Evolutionary conservation across 169 alveolate genomes (phyloP).

Genomic region (Toxoplasma gondii): DNA sequence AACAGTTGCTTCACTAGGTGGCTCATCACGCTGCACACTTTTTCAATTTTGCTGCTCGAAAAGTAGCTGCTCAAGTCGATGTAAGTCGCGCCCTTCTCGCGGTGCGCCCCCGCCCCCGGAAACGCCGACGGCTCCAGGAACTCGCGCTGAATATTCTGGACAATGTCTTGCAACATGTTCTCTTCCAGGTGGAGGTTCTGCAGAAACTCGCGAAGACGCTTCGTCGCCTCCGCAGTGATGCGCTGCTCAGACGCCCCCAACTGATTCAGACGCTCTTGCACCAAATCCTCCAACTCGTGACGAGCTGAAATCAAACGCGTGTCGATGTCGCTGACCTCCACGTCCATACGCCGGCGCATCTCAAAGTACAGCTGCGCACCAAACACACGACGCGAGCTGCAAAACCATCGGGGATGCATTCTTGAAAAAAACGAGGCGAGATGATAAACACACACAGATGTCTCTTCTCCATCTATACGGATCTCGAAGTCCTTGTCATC

Average conservation of each 20-base stretch:
- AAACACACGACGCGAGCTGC: neutral
- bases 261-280: neutral
- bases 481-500: too few species aligned
- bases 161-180: neutral
- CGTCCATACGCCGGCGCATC: neutral
- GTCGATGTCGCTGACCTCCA: neutral
- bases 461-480: too few species aligned
- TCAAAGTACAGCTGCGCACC: neutral
- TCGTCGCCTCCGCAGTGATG: neutral
- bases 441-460: too few species aligned
- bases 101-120: neutral
- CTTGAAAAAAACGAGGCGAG: too few species aligned
- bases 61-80: slow-evolving; percentile 10
- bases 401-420: neutral
- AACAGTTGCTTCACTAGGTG: neutral
- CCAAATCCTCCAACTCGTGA: neutral
- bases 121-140: neutral
- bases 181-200: neutral
- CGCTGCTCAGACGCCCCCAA: neutral
- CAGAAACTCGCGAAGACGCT: neutral
- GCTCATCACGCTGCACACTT: neutral
- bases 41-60: slow-evolving; percentile 4
- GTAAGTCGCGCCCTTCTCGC: neutral
- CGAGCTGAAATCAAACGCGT: neutral
- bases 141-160: neutral